phyloP scores from a whole-genome alignment of 202 grass and related monocot genomes.

The Dendrocalamus latiflorus region DNA sequence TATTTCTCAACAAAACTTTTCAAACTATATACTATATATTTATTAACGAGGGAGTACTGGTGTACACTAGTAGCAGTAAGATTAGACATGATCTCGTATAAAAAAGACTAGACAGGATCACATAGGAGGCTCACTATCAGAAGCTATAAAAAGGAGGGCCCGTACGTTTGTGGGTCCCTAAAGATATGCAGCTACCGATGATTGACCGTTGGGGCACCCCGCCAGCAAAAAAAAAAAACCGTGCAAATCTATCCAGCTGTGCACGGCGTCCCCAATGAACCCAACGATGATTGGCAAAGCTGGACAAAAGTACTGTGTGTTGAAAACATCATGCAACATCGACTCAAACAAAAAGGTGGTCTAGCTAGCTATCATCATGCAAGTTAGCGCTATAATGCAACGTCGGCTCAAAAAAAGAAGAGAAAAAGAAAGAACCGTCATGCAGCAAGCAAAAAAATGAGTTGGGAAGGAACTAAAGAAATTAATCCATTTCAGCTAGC shows the following conservation, averaged over 20 bases:
- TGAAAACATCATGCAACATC: slow-evolving; percentile 5
- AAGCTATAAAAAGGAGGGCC: background rate
- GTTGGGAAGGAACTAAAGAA: background rate
- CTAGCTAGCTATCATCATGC: background rate
- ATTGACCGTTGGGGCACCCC: slow-evolving; percentile 40
- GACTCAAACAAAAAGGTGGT: background rate
- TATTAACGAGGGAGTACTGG: too few relatives aligned
- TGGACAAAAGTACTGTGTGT: background rate
- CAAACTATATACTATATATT: too few relatives aligned
- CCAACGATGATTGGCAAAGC: slow-evolving; percentile 31
- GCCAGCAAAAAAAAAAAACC: slow-evolving; percentile 7
- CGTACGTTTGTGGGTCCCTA: slow-evolving; percentile 9
- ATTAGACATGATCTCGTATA: background rate
- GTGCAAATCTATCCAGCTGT: slow-evolving; percentile 40
- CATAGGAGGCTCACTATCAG: background rate
- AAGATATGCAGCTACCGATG: slow-evolving; percentile 29
- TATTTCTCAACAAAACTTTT: too few relatives aligned
- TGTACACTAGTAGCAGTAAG: background rate
- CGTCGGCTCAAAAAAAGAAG: background rate
- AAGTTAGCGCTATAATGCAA: background rate
- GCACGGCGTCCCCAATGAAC: slow-evolving; percentile 31
- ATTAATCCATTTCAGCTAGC: slow-evolving; percentile 36
- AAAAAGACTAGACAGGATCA: background rate
- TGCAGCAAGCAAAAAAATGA: background rate
- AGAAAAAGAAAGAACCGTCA: background rate